Base-by-base conservation (phyloP, 768 basidiomycete genomes). In the Amanita pallidorosea region DNA sequence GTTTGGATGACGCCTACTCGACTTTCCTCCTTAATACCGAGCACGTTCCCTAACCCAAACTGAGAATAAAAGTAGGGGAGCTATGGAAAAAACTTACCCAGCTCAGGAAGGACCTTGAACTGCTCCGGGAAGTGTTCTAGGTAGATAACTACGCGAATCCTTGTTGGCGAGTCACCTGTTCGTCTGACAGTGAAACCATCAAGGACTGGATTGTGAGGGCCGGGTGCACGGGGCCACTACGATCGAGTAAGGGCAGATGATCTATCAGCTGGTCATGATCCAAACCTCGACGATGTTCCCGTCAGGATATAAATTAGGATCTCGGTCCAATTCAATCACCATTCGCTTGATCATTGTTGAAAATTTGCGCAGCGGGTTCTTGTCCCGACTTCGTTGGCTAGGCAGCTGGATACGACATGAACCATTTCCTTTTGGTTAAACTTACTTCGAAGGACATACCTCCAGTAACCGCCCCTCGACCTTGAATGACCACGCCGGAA, bases 121-220 rank as follows among this genome's bases (percentile, higher is more conserved):
- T 88, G 85, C 53, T 94, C 88, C 1, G 95, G 92, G 45, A 74
- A 82, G 58, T 96, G 91, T 41, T 88, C 87, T 18, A 94, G 67
- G 60, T 93, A 81, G 52, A 96, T 70, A n/a, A 92, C 63, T n/a
- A 98, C 70, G 43, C 94, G 79, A 35, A 86, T 74, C 56, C 84
- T 82, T 18, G 89, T 85, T 12, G 80, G 76, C 34, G 72, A 67
- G 60, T 96, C 93, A 2, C 93, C 93, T 13, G 81, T 81, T 37
- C 91, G 77, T 54, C 81, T 74, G 42, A 96, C 70, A 5, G 86
- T 88, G 63, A 96, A 95, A 0, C 94, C 92, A 57, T 96, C 93
- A 7, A 90, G 71, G 9, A 74, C 68, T 6, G 87, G 73, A 47
- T 77, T 76, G 29, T 79, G 76, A 17, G 63, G 67, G 9, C 76